Evolutionary conservation across 805 yeast species (phyloP), one percentile per base, ranked within the genome.

Genomic region (Barnettozyma pratensis): DNA sequence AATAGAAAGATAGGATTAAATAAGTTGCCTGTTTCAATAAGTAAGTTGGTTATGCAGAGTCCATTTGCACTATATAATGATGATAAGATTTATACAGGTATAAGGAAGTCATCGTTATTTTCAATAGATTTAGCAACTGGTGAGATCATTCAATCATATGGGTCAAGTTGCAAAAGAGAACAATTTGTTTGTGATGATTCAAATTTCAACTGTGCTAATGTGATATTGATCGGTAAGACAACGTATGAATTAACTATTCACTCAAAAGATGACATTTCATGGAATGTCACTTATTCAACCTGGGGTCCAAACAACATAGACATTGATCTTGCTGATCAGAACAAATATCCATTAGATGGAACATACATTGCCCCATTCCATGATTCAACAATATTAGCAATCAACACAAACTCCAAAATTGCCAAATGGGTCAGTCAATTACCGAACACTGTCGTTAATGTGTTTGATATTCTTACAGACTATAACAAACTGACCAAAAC

Each of bases 281-380:
- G 97, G 94, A 87, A 89, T 59, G 87, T 94, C 14, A 82, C 91
- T 0, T 90, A 85, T 61, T 75, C 95, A 1, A 76, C 84, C 36
- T 94, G 97, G 97, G 95, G 94, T 8, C 96, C 96, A 41, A 92
- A 92, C 64, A 82, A 87, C 54, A 70, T 90, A 45, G 96, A 92
- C 64, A 63, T 63, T 11, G 75, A 71, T 49, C 64, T 80, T 39
- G 72, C 71, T 3, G 57, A 59, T 36, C 81, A 80, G 54, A 76
- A 79, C 52, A 68, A 69, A 42, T 71, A 73, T 26, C 81, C 95
- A 4, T 63, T 74, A 14, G 98, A 91, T 65, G 81, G 83, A 35
- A 68, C 89, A 3, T 86, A 85, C 55, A 80, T 92, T 53, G 83
- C 92, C 6, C 96, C 97, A 1, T 81, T 88, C 60, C 87, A 85